phyloP scores from a whole-genome alignment of 2,329 filamentous ascomycete species.

The Colletotrichum tofieldiae region DNA sequence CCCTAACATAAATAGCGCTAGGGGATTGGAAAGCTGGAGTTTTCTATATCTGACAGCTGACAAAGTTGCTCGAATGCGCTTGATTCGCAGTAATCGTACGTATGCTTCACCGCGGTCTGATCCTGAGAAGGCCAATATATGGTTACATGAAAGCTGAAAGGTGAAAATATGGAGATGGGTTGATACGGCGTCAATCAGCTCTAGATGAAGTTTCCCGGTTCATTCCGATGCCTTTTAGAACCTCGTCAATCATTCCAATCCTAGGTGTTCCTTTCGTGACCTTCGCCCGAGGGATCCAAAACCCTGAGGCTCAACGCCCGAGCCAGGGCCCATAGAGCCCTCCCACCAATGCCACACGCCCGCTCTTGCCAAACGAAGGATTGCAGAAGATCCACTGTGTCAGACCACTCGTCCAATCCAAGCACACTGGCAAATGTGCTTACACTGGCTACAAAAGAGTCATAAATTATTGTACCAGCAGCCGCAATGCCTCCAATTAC shows the following conservation, averaged over 20 bases:
- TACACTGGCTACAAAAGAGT: not conserved
- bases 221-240: not conserved
- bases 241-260: not conserved
- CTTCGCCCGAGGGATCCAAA: not conserved
- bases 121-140: not conserved
- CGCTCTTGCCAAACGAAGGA: conserved; percentile 3
- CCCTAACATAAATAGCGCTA: not conserved
- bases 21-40: not conserved
- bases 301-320: not conserved
- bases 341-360: not conserved
- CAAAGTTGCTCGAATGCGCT: not conserved
- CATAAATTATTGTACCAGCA: not conserved
- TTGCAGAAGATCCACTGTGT: not conserved
- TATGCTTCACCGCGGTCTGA: too few species aligned
- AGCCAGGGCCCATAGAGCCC: not conserved
- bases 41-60: not conserved
- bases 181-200: too few species aligned
- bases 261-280: not conserved
- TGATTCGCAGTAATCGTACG: not conserved
- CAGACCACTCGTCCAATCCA: not conserved
- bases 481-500: conserved; percentile 1
- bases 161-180: not conserved
- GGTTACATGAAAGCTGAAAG: not conserved
- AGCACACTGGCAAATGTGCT: not conserved
- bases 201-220: not conserved